These are phyloP conservation scores for Colletotrichum higginsianum DNA, from an alignment of 2,329 filamentous ascomycete genomes.

Conservation along the genomic window DNA sequence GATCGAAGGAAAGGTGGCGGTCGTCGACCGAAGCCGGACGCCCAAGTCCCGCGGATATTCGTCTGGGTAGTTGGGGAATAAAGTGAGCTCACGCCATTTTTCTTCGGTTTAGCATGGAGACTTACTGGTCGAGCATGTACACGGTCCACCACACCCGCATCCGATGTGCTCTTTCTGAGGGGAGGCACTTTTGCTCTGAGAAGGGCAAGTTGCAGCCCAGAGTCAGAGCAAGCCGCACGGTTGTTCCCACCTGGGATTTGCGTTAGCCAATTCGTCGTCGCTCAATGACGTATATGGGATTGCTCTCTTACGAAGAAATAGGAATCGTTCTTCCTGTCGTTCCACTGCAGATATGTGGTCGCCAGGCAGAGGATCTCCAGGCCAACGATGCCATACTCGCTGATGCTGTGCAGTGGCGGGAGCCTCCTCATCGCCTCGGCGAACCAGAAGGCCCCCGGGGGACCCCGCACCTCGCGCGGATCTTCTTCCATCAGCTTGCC, in stretches of 20 bases:
- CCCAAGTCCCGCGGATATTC: slow-evolving; percentile 48
- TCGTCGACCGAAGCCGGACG: slow-evolving; percentile 48
- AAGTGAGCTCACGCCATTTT: neutral
- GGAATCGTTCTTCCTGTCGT: slow-evolving; percentile 49
- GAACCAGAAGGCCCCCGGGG: slow-evolving; percentile 47
- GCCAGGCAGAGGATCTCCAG: slow-evolving; percentile 49
- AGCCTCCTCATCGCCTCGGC: slow-evolving; percentile 47
- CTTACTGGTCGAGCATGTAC: slow-evolving; percentile 50
- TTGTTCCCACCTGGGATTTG: slow-evolving; percentile 45
- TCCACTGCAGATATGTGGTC: slow-evolving; percentile 49
- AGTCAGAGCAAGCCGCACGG: slow-evolving; percentile 47
- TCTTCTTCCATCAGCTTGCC: slow-evolving; percentile 48
- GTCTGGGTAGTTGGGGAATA: slow-evolving; percentile 32
- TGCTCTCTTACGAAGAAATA: slow-evolving; percentile 46
- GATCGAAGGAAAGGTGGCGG: slow-evolving; percentile 47
- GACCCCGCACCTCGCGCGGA: slow-evolving; percentile 41
- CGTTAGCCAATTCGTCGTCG: neutral
- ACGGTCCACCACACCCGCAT: slow-evolving; percentile 50
- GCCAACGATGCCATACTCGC: slow-evolving; percentile 46
- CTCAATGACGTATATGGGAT: neutral
- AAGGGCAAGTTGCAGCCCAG: slow-evolving; percentile 47
- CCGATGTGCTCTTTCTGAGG: slow-evolving; percentile 47
- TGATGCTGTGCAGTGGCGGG: slow-evolving; percentile 46
- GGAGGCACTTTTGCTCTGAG: slow-evolving; percentile 47
- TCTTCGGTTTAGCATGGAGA: fast-evolving